Base-by-base conservation (phyloP, 768 basidiomycete genomes). In the Wakefieldia striispora region DNA sequence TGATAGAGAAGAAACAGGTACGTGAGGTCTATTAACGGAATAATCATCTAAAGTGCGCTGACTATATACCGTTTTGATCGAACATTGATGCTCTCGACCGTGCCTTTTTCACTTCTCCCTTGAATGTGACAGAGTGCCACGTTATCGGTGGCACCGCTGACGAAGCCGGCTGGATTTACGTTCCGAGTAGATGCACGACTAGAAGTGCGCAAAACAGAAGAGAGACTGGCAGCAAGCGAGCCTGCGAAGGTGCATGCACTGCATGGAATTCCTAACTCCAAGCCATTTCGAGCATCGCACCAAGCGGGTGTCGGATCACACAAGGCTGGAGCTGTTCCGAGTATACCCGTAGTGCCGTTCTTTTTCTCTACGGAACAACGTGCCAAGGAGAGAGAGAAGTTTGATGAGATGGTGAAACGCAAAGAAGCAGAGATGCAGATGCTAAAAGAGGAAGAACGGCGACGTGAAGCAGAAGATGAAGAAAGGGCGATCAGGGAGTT, bases 301-400 rank as follows among this genome's bases (percentile, higher is more conserved):
- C 51, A 58, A 35, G 54, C 65, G 24, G 40, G 49, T 46, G 53
- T 75, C 1, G 69, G 71, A 12, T 70, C 70, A 37, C 75, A 75
- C 29, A 78, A 75, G 55, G 76, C 74, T 53, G 75, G 76, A 26
- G 58, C 77, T 17, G 71, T 70, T 42, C 4, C 82, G 82, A 11
- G 59, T 67, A 11, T 40, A 0, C 49, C 61, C 44, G 61, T 47
- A 4, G 47, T 39, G 35, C 68, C 77, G 10, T 70, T 80, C 35
- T 59, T 67, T 46, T 72, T 86, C 51, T 70, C 64, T 48, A 87
- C 84, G 6, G 80, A 81, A 31, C 65, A 63, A 14, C 77, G 88
- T 31, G 76, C 79, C 51, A 75, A 72, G 56, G 84, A 87, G 61
- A 76, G 86, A 43, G 80, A 76, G 60, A 73, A 73, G 70, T 89